Conservation (phyloP, 1,284 basidiomycete genomes). For the Puccinia polysora region DNA sequence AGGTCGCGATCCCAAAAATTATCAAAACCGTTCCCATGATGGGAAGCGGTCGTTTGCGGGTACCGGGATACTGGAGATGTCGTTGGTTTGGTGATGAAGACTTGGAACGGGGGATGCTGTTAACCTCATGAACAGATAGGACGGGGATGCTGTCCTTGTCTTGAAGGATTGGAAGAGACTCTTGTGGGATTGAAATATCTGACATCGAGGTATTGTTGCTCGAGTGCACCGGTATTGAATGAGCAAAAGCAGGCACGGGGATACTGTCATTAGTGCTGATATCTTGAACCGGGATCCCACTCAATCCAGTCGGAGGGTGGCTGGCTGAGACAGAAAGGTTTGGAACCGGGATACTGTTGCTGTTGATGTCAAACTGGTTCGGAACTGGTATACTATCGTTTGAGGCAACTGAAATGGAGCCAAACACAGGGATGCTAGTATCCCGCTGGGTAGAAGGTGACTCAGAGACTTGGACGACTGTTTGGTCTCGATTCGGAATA, state of each 20-base stretch:
- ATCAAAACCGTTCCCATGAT: no score
- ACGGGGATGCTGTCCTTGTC: no score
- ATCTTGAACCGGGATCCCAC: conserved; percentile 11
- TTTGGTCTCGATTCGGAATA: conserved; percentile 17
- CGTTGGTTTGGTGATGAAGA: no score
- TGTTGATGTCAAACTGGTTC: conserved; percentile 19
- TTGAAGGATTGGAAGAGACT: no score
- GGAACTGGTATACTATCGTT: conserved; percentile 25
- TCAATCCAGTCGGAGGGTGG: neutral
- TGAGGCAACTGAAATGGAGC: conserved; percentile 9
- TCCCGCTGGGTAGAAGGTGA: conserved; percentile 4
- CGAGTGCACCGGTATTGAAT: no score
- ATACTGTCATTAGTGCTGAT: conserved; percentile 7
- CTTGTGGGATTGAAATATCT: no score
- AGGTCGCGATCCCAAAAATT: no score
- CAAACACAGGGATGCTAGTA: conserved; percentile 20
- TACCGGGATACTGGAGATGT: no score
- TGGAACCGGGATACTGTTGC: conserved; percentile 39
- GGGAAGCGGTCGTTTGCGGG: neutral
- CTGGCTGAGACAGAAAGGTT: neutral
- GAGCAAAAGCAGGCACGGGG: no score
- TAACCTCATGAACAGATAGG: no score
- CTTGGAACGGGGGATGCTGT: no score
- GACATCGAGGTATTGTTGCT: no score
- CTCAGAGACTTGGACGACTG: neutral